Conservation (phyloP, 257 asterid species). For the Plantago elongata region DNA sequence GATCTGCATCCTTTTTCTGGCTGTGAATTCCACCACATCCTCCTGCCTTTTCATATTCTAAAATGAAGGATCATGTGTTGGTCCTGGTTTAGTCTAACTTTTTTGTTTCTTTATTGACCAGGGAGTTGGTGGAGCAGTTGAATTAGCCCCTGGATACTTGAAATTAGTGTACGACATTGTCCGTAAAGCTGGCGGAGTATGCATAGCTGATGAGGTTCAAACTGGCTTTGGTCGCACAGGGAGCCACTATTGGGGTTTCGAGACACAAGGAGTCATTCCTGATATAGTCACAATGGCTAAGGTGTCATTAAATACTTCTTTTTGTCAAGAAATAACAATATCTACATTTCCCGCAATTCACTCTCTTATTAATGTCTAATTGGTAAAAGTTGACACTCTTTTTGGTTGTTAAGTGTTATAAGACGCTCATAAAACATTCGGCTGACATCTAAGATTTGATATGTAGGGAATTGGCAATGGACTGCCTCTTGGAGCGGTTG, state of each 20-base stretch:
- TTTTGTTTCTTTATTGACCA: constrained; percentile 30
- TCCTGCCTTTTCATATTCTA: neutral
- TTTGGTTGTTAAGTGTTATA: no score
- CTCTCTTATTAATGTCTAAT: no score
- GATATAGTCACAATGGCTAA: constrained; percentile 99
- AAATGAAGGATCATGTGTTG: neutral
- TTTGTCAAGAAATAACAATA: neutral
- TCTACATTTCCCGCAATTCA: neutral
- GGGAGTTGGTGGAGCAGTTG: constrained; percentile 99
- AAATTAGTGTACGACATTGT: constrained; percentile 75
- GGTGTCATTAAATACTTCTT: constrained; percentile 33
- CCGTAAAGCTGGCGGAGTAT: constrained; percentile 89
- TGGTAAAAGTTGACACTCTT: no score
- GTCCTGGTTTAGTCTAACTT: constrained; percentile 15
- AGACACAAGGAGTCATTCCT: constrained; percentile 85
- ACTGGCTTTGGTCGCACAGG: constrained; percentile 99
- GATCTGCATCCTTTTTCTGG: neutral
- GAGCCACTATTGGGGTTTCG: constrained; percentile 95
- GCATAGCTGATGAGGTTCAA: constrained; percentile 98
- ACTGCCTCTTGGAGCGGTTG: constrained; percentile 96
- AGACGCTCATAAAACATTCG: no score
- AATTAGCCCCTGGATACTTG: constrained; percentile 91
- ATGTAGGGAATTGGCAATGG: constrained; percentile 94
- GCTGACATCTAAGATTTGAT: constrained; percentile 12
- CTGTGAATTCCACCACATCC: no score